Evolutionary conservation across 2,329 filamentous ascomycete genomes (phyloP), one percentile per base, ranked within the genome.

Genomic region (Curvularia verruculosa): DNA sequence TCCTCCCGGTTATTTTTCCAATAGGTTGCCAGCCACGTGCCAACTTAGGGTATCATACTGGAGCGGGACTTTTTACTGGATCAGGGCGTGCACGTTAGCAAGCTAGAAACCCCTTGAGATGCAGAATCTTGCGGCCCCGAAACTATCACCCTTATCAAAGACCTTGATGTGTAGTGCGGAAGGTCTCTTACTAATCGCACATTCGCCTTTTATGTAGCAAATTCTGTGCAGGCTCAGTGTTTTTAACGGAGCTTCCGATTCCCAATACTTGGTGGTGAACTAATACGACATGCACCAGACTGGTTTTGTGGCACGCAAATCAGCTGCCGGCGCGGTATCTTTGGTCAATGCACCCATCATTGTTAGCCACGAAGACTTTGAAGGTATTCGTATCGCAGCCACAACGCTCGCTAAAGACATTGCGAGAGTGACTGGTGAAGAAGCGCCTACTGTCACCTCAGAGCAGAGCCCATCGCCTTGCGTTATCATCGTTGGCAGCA

Each of bases 81-180:
- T 39, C 36, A 39, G n/a, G n/a, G n/a, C 36, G 36, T 39, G 36
- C 36, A 21, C 36, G 36, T 39, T 13, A 39, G 36, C 36, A 39
- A 6, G 13, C 36, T 4, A 26, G 63, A 81, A 83, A 10, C 6
- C 37, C 19, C 4, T 21, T 40, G 9, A 4, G 37, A 40, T 9
- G n/a, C n/a, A 40, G 18, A 39, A 21, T 21, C 12, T 21, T 39
- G 37, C 37, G 37, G 21, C 37, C 2, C 8, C 9, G 1, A 3
- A 26, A 26, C 24, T 3, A 23, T 40, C 19, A 23, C 9, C 7
- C 37, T 23, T 5, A 40, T 7, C 37, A 21, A 18, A 5, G 8
- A 40, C 3, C 10, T 9, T 12, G 3, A 12, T 26, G 3, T 8
- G 8, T 26, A 4, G 24, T 26, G 8, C 24, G 24, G 24, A 26